phyloP scores from a whole-genome alignment of 495 filamentous ascomycete species.

The Cenococcum geophilum region DNA sequence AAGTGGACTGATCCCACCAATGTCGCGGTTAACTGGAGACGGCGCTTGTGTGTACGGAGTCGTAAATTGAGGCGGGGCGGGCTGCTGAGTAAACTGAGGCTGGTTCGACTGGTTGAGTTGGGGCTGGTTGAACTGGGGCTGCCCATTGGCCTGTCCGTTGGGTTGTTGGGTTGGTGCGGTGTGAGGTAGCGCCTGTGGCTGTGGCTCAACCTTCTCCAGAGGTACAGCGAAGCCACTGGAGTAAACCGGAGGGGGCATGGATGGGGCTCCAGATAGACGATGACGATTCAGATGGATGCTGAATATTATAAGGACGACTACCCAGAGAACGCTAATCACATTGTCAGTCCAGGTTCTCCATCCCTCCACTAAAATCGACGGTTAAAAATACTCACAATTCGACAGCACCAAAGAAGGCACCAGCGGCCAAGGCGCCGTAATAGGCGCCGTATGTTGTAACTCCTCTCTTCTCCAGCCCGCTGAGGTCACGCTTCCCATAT shows the following conservation, averaged over 20 bases:
- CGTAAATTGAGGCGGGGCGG: background rate
- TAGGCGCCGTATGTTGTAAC: slow-evolving; percentile 16
- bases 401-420: slow-evolving; percentile 20
- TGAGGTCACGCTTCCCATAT: background rate
- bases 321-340: slow-evolving; percentile 14
- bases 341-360: background rate
- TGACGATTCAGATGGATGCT: slow-evolving; percentile 18
- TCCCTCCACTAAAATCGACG: too few relatives aligned
- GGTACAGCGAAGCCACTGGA: slow-evolving; percentile 5
- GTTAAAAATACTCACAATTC: slow-evolving; percentile 16
- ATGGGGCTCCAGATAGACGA: background rate
- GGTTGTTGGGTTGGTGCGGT: slow-evolving; percentile 4
- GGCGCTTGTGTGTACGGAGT: slow-evolving; percentile 5
- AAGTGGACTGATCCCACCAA: slow-evolving; percentile 19
- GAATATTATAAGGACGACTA: slow-evolving; percentile 10
- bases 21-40: slow-evolving; percentile 16
- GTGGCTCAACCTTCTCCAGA: slow-evolving; percentile 18
- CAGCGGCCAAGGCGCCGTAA: slow-evolving; percentile 22
- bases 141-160: background rate
- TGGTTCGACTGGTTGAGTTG: slow-evolving; percentile 4
- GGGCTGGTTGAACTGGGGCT: slow-evolving; percentile 9
- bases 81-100: slow-evolving; percentile 4
- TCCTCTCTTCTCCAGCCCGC: slow-evolving; percentile 7
- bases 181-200: background rate
- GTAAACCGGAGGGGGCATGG: background rate